Percentiles rank a stretch among this genome's conserved stretches.
These are phyloP conservation scores for Xylariales sp. DNA, from an alignment of 2,329 filamentous ascomycete species.

Conservation along the genomic window DNA sequence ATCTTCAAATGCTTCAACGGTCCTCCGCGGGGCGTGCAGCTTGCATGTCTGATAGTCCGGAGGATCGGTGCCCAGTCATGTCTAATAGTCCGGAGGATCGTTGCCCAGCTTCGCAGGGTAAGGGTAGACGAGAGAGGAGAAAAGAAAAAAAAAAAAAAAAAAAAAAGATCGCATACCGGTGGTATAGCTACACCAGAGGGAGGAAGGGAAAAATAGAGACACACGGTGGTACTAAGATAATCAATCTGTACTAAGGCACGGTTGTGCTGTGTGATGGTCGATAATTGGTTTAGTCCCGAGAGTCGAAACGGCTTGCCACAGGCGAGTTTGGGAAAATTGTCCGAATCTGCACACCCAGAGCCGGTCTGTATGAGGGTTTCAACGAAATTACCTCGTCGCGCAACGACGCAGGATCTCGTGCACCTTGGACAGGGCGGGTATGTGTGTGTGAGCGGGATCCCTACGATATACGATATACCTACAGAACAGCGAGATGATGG, in stretches of 20 bases:
- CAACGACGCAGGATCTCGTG: conserved; percentile 33
- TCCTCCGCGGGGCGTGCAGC: conserved; percentile 42
- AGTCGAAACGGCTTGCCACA: conserved; percentile 32
- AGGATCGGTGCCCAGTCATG: conserved; percentile 41
- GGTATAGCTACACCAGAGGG: conserved; percentile 28
- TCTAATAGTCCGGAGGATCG: conserved; percentile 42
- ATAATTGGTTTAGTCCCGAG: conserved; percentile 34
- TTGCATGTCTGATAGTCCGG: conserved; percentile 47
- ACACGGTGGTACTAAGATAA: conserved; percentile 14
- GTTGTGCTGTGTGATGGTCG: conserved; percentile 27
- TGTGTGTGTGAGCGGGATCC: neutral
- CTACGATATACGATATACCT: neutral
- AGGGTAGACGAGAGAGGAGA: conserved; percentile 44
- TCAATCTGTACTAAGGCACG: conserved; percentile 21
- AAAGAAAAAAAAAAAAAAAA: conserved; percentile 16
- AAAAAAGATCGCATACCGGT: conserved; percentile 29
- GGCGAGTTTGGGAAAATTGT: conserved; percentile 43
- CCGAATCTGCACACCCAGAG: conserved; percentile 38
- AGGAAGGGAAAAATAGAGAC: neutral
- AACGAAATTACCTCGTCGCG: conserved; percentile 32
- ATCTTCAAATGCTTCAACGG: conserved; percentile 42
- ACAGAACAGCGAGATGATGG: conserved; percentile 2
- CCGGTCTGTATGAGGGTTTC: conserved; percentile 35
- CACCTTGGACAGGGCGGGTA: conserved; percentile 21
- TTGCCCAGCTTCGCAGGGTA: conserved; percentile 43